Base-by-base conservation (phyloP, 2,329 filamentous ascomycete species). In the Cladobotryum mycophilum region DNA sequence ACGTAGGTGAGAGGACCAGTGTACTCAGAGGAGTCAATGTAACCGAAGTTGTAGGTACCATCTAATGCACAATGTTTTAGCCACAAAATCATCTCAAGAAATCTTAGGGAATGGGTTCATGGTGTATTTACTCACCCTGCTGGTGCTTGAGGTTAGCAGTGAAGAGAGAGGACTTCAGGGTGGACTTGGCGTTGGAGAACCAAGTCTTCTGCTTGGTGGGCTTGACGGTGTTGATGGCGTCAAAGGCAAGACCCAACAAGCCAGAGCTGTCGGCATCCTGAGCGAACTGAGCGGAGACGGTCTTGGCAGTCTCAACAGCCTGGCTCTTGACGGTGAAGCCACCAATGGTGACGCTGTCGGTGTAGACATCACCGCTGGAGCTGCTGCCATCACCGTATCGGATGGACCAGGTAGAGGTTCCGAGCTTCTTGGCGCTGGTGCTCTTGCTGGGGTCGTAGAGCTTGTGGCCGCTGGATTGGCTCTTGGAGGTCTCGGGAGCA, bases 11-110 rank as follows among this genome's bases (percentile, higher is more conserved):
- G 76, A 4, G 75, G 60, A 34, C 86, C 86, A 2, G 65, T 72
- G 65, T 85, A 86, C 59, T 86, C 82, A 50, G 69, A 70, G 2
- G 60, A 62, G 63, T 91, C 84, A 60, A 91, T 82, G 58, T 67
- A 76, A 53, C 88, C 88, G 60, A 91, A 91, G 62, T 89, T 83
- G 69, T 89, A 91, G 30, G 78, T 76, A 42, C 86, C 86, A 2
- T 74, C 72, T 41, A 20, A 41, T 22, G 8, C 11, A 17, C 3
- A 18, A 5, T 2, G 25, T 49, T 20, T 20, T 25, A 43, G 47
- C 14, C 3, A 9, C 17, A 44, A 40, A 44, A 40, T 35, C 37
- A 33, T 48, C 34, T 36, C 18, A 20, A 18, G 5, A 13, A 41
- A 47, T 66, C 2, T 14, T 17, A n/a, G n/a, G n/a, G n/a, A n/a